Base-by-base conservation (phyloP, 2,329 filamentous ascomycete genomes). In the Pseudogymnoascus sp. region DNA sequence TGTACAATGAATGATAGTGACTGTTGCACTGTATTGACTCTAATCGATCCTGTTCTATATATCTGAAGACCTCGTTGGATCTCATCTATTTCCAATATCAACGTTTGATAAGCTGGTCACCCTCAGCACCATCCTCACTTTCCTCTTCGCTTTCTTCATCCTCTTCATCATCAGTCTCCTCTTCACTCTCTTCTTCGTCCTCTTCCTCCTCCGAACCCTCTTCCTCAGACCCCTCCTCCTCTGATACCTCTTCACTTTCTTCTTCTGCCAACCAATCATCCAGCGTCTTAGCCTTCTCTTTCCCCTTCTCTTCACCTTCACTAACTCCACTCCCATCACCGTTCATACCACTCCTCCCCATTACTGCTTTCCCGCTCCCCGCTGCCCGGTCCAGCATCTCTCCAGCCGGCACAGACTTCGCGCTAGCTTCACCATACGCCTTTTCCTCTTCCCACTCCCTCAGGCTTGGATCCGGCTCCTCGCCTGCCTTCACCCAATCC, bases 221-320 rank as follows among this genome's bases (percentile, higher is more conserved):
- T 11, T 77, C 77, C 6, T 77, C 78, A 5, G 79, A 77, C 1
- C 81, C 81, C 5, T 79, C 78, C 5, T 79, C 80, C 1, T 78
- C 80, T 24, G 81, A 80, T 8, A 79, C 78, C 9, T 81, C 83
- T n/a, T 79, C 81, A 29, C 78, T 79, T 13, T 85, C 83, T 44
- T 84, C 85, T 69, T 91, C 89, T 4, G 87, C 91, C 62, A 97
- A 78, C 92, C 94, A 97, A 72, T 96, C 91, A 76, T 97, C 92
- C 64, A 99, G 76, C 17, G 87, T 90, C 81, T 96, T 96, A 36
- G 84, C 84, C 58, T 70, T 72, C 66, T 71, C 64, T 29, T 68
- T 66, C 35, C 62, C 65, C 60, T 59, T 69, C 60, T 64, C 72
- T 35, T 96, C 40, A 84, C 84, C 59, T 68, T 72, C 66, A 71